Percentiles rank a stretch among this genome's conserved stretches.
Conservation (phyloP, 768 basidiomycete genomes). For the Boletales sp. region DNA sequence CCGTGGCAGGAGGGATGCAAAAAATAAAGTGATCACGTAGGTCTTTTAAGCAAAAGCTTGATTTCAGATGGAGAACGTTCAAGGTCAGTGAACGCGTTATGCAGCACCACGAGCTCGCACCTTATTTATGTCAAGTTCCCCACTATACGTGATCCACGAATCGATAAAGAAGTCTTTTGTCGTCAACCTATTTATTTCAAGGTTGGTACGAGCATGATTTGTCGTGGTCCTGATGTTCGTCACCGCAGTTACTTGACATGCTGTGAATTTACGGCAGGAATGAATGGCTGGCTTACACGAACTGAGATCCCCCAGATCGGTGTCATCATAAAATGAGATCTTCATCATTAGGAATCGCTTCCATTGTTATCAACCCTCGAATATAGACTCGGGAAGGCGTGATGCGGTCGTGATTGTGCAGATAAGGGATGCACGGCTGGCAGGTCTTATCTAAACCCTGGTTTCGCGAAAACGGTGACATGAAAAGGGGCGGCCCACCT, state of each 20-base stretch:
- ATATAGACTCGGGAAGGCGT: too few relatives aligned
- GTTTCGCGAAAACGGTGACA: too few relatives aligned
- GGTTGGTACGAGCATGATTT: background rate
- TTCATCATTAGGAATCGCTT: background rate
- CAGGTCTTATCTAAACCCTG: too few relatives aligned
- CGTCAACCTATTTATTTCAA: background rate
- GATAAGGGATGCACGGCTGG: too few relatives aligned
- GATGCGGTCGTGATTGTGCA: too few relatives aligned
- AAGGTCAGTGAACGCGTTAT: slow-evolving; percentile 3
- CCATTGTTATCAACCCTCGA: slow-evolving; percentile 8
- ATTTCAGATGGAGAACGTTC: background rate
- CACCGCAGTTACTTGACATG: background rate
- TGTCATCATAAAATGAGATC: background rate
- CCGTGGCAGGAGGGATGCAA: too few relatives aligned
- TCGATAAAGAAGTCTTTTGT: background rate
- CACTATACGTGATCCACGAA: background rate
- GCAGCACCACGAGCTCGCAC: background rate
- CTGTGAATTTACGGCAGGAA: background rate
- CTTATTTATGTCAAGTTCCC: background rate
- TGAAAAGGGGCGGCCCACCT: too few relatives aligned
- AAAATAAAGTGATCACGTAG: background rate
- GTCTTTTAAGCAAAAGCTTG: slow-evolving; percentile 4
- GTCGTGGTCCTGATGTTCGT: background rate
- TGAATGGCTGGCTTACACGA: background rate
- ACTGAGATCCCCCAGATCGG: too few relatives aligned